A percentile compares a stretch with the other conserved stretches of the same genome.
Evolutionary conservation across 2,329 filamentous ascomycete genomes (phyloP).

Genomic region (Epichloe festucae): DNA sequence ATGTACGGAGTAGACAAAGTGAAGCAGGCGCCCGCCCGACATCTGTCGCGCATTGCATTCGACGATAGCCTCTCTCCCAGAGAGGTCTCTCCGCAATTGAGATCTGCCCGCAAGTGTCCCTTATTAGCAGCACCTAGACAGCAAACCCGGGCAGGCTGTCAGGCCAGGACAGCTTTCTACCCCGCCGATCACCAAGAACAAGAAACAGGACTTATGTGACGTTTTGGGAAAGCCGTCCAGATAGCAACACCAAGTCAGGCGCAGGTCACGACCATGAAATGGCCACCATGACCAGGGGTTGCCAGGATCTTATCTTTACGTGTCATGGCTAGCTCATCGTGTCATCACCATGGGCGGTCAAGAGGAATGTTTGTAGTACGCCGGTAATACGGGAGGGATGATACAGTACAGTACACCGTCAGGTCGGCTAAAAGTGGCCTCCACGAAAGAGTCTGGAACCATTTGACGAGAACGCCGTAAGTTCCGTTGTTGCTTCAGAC

Average conservation of each 20-base stretch:
- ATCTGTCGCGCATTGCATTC: not conserved
- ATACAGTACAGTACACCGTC: not conserved
- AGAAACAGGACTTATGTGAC: not conserved
- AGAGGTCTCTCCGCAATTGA: not conserved
- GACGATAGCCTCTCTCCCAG: not conserved
- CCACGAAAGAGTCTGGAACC: too few relatives aligned
- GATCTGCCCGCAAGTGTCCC: not conserved
- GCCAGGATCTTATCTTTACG: not conserved
- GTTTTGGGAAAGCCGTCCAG: not conserved
- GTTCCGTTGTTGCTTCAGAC: not conserved
- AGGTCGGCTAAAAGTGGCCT: not conserved
- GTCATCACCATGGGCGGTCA: not conserved
- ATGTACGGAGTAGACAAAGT: too few relatives aligned
- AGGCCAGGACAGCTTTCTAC: not conserved
- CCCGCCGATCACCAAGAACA: not conserved
- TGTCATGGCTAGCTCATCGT: not conserved
- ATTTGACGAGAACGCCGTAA: too few relatives aligned
- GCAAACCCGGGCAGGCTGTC: too few relatives aligned
- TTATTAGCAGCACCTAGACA: too few relatives aligned
- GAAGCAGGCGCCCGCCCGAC: not conserved
- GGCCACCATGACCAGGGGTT: not conserved
- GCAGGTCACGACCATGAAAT: not conserved
- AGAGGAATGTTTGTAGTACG: not conserved
- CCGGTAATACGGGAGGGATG: too few relatives aligned
- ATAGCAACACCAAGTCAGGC: not conserved